phyloP scores from a whole-genome alignment of 1,284 basidiomycete genomes.

The Pascua guehoae region DNA sequence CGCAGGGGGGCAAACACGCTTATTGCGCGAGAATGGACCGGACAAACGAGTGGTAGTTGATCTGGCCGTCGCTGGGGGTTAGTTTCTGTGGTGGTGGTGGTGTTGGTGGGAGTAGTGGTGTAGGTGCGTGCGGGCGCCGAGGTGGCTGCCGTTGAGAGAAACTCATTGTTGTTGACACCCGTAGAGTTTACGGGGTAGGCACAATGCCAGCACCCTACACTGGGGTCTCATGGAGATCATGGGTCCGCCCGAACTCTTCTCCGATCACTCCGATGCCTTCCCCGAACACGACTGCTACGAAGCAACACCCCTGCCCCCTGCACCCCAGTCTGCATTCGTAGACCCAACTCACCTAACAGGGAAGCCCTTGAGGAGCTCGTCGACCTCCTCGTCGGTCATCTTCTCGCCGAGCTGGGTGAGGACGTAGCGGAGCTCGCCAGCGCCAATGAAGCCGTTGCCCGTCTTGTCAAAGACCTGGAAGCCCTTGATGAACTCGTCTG shows the following conservation, averaged over 20 bases:
- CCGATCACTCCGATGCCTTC: no score
- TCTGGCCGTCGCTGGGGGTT: slow-evolving; percentile 76
- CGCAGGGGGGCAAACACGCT: neutral
- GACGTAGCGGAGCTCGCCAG: slow-evolving; percentile 86
- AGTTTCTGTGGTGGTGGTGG: neutral
- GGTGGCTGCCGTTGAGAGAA: no score
- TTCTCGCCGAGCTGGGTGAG: slow-evolving; percentile 95
- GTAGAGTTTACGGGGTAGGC: no score
- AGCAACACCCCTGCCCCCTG: no score
- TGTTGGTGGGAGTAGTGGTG: no score
- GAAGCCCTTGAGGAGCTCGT: slow-evolving; percentile 88
- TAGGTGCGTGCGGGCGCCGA: no score
- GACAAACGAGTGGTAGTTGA: slow-evolving; percentile 96
- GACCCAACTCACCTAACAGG: slow-evolving; percentile 35
- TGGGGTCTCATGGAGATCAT: no score
- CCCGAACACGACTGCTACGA: no score
- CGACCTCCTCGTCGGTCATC: slow-evolving; percentile 95
- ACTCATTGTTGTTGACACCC: no score
- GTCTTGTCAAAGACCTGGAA: slow-evolving; percentile 99
- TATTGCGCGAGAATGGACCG: slow-evolving; percentile 84
- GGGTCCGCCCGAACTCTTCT: no score
- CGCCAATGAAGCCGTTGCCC: slow-evolving; percentile 93
- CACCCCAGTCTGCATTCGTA: no score
- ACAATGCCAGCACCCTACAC: no score
- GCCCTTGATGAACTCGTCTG: slow-evolving; percentile 97